These are phyloP conservation scores for Biancaea sappan DNA, from an alignment of 306 rosid species.

Conservation along the genomic window DNA sequence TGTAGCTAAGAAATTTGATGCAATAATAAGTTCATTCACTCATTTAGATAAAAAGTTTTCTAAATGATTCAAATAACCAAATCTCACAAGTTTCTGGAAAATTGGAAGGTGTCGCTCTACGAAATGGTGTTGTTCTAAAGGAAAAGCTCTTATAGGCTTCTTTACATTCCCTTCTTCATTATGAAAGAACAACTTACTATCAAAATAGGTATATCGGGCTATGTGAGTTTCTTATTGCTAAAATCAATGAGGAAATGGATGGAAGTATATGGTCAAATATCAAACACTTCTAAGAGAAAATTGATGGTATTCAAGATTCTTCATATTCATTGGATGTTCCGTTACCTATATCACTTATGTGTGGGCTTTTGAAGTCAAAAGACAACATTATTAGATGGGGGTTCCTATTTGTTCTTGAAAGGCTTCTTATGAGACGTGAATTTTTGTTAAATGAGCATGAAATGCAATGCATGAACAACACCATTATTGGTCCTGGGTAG, in stretches of 20 bases:
- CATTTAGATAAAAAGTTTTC: slow-evolving; percentile 92
- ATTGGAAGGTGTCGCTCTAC: slow-evolving; percentile 58
- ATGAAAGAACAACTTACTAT: slow-evolving; percentile 81
- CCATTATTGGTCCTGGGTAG: slow-evolving; percentile 47
- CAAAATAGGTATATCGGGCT: slow-evolving; percentile 91
- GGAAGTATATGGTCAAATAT: slow-evolving; percentile 79
- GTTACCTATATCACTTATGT: slow-evolving; percentile 74
- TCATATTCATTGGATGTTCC: slow-evolving; percentile 73
- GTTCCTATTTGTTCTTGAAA: slow-evolving; percentile 87
- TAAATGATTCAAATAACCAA: slow-evolving; percentile 79
- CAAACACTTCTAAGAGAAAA: slow-evolving; percentile 69
- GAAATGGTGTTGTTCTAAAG: slow-evolving; percentile 69
- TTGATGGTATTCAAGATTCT: slow-evolving; percentile 72
- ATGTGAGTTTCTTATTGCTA: slow-evolving; percentile 90
- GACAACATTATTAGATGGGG: slow-evolving; percentile 87
- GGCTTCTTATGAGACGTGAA: slow-evolving; percentile 94
- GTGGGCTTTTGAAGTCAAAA: slow-evolving; percentile 94
- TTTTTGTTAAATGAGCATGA: slow-evolving; percentile 91
- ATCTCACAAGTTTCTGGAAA: slow-evolving; percentile 70
- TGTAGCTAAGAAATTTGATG: slow-evolving; percentile 80
- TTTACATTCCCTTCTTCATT: slow-evolving; percentile 96
- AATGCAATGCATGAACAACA: slow-evolving; percentile 53
- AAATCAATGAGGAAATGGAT: slow-evolving; percentile 71
- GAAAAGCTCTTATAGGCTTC: slow-evolving; percentile 81
- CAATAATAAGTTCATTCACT: slow-evolving; percentile 74